Evolutionary conservation across 768 basidiomycete species (phyloP).

Genomic region (Dendrothele bispora): DNA sequence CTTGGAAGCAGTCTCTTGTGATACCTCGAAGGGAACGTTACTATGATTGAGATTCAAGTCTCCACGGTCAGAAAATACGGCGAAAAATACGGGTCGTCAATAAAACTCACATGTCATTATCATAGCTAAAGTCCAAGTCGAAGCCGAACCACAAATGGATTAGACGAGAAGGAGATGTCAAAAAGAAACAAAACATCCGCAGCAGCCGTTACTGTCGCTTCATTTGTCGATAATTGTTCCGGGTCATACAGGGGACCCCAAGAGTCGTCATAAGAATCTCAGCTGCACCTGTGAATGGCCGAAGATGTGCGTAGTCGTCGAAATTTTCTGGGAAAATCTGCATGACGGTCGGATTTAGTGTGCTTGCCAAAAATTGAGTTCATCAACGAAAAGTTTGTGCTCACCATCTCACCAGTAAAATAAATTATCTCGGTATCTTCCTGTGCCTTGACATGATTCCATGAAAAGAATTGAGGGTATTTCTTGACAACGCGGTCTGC

Average conservation of each 20-base stretch:
- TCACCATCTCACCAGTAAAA: conserved; percentile 53
- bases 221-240: conserved; percentile 44
- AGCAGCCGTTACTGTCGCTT: conserved; percentile 49
- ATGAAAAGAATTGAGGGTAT: conserved; percentile 40
- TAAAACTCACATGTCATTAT: conserved; percentile 31
- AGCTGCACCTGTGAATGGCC: conserved; percentile 47
- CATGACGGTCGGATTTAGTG: too few relatives aligned
- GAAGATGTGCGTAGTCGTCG: conserved; percentile 47
- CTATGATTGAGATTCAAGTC: too few relatives aligned
- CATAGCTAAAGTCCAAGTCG: conserved; percentile 23
- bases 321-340: conserved; percentile 49
- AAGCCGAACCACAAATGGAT: too few relatives aligned
- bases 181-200: conserved; percentile 34
- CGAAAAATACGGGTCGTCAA: too few relatives aligned
- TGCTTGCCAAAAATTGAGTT: too few relatives aligned
- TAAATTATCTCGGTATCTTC: conserved; percentile 37
- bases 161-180: background rate
- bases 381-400: conserved; percentile 1
- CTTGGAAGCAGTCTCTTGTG: conserved; percentile 44
- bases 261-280: conserved; percentile 40
- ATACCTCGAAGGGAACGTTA: conserved; percentile 47
- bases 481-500: conserved; percentile 39
- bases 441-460: conserved; percentile 37
- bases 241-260: conserved; percentile 48
- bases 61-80: too few relatives aligned